phyloP scores from a whole-genome alignment of 139 green algal species.

The Nannochloris sp. region DNA sequence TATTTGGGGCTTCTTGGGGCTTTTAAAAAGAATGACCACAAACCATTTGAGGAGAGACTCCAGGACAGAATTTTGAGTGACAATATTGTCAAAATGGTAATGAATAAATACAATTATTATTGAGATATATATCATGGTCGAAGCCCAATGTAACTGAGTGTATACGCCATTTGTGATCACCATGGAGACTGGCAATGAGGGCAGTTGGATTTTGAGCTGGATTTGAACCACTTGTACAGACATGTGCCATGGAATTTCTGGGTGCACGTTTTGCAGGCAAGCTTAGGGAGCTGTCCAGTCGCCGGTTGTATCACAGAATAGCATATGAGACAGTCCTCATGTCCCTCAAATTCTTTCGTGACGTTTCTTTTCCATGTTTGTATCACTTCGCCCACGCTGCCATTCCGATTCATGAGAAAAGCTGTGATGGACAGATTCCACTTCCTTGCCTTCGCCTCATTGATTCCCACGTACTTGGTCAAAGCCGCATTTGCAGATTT shows the following conservation, averaged over 20 bases:
- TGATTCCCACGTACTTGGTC: conserved; percentile 62
- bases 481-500: conserved; percentile 60
- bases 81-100: not conserved
- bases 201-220: conserved; percentile 71
- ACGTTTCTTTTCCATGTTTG: conserved; percentile 76
- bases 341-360: conserved; percentile 63
- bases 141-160: not conserved
- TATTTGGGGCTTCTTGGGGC: not conserved
- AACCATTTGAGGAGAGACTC: not conserved
- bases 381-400: conserved; percentile 67
- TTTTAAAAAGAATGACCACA: conserved; percentile 1
- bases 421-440: conserved; percentile 86
- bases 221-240: conserved; percentile 95
- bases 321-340: conserved; percentile 96
- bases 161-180: conserved; percentile 13
- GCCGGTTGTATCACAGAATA: conserved; percentile 80
- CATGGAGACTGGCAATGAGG: conserved; percentile 84
- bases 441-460: conserved; percentile 74
- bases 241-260: conserved; percentile 87
- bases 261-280: conserved; percentile 65
- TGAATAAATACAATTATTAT: not conserved
- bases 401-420: conserved; percentile 79
- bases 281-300: conserved; percentile 67
- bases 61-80: not conserved
- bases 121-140: not conserved